These are phyloP conservation scores for Colletotrichum zoysiae DNA, from an alignment of 2,329 filamentous ascomycete species.

Conservation along the genomic window DNA sequence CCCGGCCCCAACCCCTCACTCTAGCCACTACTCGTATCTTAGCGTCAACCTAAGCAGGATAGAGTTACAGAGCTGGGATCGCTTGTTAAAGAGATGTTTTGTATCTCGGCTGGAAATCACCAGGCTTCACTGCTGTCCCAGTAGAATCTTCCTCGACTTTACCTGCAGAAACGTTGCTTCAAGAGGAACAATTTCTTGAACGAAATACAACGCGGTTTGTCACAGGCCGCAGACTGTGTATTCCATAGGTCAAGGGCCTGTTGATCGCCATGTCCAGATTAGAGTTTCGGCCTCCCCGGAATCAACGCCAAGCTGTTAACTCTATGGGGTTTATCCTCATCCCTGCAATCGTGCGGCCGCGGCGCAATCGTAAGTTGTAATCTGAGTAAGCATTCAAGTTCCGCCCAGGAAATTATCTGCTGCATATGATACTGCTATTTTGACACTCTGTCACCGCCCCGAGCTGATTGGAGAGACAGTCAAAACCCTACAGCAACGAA, in stretches of 20 bases:
- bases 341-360: not conserved
- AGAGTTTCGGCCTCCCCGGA: not conserved
- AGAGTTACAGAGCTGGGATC: not conserved
- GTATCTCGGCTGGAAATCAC: not conserved
- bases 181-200: not conserved
- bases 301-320: not conserved
- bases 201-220: no score
- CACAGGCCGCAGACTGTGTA: no score
- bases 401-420: not conserved
- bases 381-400: not conserved
- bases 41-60: not conserved
- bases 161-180: not conserved
- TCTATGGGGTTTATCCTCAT: not conserved
- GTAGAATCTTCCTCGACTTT: not conserved
- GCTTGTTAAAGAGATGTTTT: not conserved
- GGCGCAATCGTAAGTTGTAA: not conserved
- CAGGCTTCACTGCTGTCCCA: not conserved
- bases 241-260: not conserved
- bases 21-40: not conserved
- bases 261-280: not conserved
- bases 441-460: not conserved
- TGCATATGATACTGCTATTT: not conserved
- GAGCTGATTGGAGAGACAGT: no score
- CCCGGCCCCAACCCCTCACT: not conserved
- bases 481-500: no score